Evolutionary conservation across 2,329 filamentous ascomycete genomes (phyloP).

Genomic region (Blastomyces parvus): DNA sequence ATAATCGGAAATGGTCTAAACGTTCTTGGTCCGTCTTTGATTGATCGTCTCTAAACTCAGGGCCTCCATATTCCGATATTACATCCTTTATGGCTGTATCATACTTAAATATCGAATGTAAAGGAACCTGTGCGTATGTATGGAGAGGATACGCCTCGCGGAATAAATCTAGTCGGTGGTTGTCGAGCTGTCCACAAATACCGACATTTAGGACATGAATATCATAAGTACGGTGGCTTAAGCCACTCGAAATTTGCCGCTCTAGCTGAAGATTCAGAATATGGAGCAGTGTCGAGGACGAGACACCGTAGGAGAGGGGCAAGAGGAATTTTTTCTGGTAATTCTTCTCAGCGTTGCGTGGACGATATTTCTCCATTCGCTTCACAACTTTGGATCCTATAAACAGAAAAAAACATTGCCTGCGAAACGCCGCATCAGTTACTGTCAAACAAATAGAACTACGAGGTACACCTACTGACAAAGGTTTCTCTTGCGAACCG

Average conservation of each 20-base stretch:
- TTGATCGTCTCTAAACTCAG: slow-evolving; percentile 22
- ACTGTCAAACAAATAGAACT: neutral
- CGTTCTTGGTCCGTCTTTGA: slow-evolving; percentile 33
- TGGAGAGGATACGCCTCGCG: slow-evolving; percentile 56
- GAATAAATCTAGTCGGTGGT: slow-evolving; percentile 37
- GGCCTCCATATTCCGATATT: slow-evolving; percentile 25
- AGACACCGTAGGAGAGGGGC: slow-evolving; percentile 73
- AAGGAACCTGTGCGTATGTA: slow-evolving; percentile 50
- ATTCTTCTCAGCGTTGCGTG: slow-evolving; percentile 28
- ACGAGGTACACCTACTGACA: slow-evolving; percentile 14
- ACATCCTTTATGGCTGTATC: slow-evolving; percentile 28
- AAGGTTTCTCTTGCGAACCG: slow-evolving; percentile 12
- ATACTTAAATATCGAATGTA: slow-evolving; percentile 52
- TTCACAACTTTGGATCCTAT: slow-evolving; percentile 70
- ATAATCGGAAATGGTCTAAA: slow-evolving; percentile 48
- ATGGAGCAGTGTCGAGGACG: slow-evolving; percentile 67
- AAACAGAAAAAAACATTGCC: slow-evolving; percentile 69
- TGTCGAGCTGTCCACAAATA: slow-evolving; percentile 16
- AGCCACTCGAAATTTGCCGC: slow-evolving; percentile 53
- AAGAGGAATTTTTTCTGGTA: slow-evolving; percentile 54
- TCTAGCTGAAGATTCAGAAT: slow-evolving; percentile 62
- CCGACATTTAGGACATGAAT: slow-evolving; percentile 41
- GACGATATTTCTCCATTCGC: slow-evolving; percentile 59
- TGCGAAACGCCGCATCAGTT: slow-evolving; percentile 27
- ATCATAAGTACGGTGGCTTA: slow-evolving; percentile 56